Evolutionary conservation across 2,329 filamentous ascomycete species (phyloP).

Genomic region (Fusarium zealandicum): DNA sequence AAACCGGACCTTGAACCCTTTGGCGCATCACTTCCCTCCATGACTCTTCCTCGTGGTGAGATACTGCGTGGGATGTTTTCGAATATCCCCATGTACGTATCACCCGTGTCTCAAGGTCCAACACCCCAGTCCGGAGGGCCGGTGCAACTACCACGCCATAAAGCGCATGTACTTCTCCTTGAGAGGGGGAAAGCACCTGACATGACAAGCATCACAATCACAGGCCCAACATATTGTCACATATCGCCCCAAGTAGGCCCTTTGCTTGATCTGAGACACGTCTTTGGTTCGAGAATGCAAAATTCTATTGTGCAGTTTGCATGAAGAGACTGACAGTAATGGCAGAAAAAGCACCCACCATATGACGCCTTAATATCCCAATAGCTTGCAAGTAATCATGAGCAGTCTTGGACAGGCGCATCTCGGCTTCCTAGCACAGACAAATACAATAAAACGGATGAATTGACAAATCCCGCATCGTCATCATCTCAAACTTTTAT

Average conservation of each 20-base stretch:
- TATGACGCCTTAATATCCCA: slow-evolving; percentile 15
- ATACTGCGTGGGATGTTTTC: slow-evolving; percentile 23
- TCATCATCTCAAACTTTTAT: slow-evolving; percentile 25
- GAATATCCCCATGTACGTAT: slow-evolving; percentile 13
- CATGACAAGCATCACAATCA: slow-evolving; percentile 3
- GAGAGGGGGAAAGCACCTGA: slow-evolving; percentile 21
- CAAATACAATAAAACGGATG: slow-evolving; percentile 11
- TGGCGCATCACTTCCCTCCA: neutral
- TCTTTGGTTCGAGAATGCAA: slow-evolving; percentile 13
- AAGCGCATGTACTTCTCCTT: neutral
- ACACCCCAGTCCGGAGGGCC: slow-evolving; percentile 8
- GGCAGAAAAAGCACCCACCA: neutral
- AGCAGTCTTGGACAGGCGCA: slow-evolving; percentile 20
- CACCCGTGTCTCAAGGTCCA: neutral
- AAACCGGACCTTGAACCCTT: too few species aligned
- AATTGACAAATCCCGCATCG: slow-evolving; percentile 24
- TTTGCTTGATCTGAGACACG: slow-evolving; percentile 4
- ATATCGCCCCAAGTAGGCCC: slow-evolving; percentile 18
- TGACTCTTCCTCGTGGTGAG: slow-evolving; percentile 8
- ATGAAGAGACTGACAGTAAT: slow-evolving; percentile 16
- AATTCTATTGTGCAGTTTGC: slow-evolving; percentile 25
- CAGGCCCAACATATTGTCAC: too few species aligned
- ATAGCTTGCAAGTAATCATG: slow-evolving; percentile 11
- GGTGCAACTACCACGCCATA: slow-evolving; percentile 16
- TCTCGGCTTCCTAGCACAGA: slow-evolving; percentile 22